Percentiles rank a stretch among this genome's conserved stretches.
Conservation (phyloP, 768 basidiomycete genomes). For the Suillus spraguei region DNA sequence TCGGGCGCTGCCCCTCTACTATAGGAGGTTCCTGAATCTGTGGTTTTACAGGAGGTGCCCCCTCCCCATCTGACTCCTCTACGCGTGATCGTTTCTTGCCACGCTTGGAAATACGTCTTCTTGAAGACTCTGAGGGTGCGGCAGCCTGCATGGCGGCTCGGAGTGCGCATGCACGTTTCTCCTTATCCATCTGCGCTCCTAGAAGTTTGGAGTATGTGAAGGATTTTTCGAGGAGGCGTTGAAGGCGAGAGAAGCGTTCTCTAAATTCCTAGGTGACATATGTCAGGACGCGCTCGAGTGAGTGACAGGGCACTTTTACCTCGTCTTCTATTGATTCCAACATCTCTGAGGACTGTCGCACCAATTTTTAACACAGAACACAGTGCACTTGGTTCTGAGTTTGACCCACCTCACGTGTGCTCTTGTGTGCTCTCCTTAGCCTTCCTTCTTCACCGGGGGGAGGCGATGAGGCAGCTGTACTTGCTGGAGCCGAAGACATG, state of each 20-base stretch:
- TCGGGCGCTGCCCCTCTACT: constrained; percentile 20
- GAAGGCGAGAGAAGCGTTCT: constrained; percentile 53
- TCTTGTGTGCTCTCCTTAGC: not conserved
- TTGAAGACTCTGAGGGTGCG: constrained; percentile 12
- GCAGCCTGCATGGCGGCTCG: constrained; percentile 31
- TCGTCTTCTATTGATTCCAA: constrained; percentile 21
- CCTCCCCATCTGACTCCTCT: constrained; percentile 17
- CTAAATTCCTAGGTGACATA: constrained; percentile 45
- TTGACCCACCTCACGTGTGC: constrained; percentile 22
- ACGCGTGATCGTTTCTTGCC: constrained; percentile 18
- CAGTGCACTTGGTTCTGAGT: not conserved
- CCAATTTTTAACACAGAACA: not conserved
- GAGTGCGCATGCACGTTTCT: constrained; percentile 34
- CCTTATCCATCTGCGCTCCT: constrained; percentile 74
- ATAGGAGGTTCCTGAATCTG: not conserved
- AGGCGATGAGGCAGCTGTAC: constrained; percentile 32
- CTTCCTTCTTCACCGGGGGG: constrained; percentile 20
- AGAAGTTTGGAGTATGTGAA: constrained; percentile 74
- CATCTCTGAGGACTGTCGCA: constrained; percentile 18
- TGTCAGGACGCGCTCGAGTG: not conserved
- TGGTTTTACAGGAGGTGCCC: constrained; percentile 18
- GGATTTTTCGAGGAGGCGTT: constrained; percentile 74
- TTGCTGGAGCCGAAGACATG: constrained; percentile 25
- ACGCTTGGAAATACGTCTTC: constrained; percentile 8
- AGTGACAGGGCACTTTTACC: constrained; percentile 12